Conservation (phyloP, 1,284 basidiomycete species). For the Ustilago shanxiensis region DNA sequence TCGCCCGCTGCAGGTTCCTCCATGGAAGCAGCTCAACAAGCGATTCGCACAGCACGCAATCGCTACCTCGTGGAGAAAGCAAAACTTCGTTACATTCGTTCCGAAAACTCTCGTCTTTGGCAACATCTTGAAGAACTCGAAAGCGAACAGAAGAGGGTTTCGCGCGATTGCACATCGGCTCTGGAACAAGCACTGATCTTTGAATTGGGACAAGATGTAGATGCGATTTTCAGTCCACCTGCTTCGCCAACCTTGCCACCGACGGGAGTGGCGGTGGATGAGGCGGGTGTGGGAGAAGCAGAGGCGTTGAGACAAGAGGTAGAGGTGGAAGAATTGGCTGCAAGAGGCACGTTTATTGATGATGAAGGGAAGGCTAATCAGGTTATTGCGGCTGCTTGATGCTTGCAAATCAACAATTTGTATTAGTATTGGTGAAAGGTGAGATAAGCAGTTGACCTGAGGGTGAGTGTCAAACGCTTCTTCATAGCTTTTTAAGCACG, state of each 20-base stretch:
- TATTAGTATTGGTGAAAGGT: too few relatives aligned
- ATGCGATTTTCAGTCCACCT: slow-evolving; percentile 60
- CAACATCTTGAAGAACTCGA: slow-evolving; percentile 23
- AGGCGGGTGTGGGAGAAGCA: slow-evolving; percentile 1
- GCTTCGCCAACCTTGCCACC: slow-evolving; percentile 27
- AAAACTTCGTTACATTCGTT: slow-evolving; percentile 44
- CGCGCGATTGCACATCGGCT: slow-evolving; percentile 29
- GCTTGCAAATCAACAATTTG: not conserved
- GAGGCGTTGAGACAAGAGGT: slow-evolving; percentile 19
- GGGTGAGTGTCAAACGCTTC: too few relatives aligned
- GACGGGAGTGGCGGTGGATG: not conserved
- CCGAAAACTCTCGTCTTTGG: slow-evolving; percentile 51
- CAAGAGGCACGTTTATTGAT: slow-evolving; percentile 17
- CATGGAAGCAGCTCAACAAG: slow-evolving; percentile 30
- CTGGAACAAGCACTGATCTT: slow-evolving; percentile 53
- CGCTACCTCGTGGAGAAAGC: slow-evolving; percentile 66
- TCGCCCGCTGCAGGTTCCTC: not conserved
- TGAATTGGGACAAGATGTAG: slow-evolving; percentile 53
- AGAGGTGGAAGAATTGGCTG: slow-evolving; percentile 8
- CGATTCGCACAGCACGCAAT: slow-evolving; percentile 38
- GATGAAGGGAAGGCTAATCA: not conserved
- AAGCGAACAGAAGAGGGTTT: slow-evolving; percentile 24
- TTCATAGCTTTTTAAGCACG: too few relatives aligned
- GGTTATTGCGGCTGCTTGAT: slow-evolving; percentile 1
- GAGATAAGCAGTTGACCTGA: too few relatives aligned